These are phyloP conservation scores for Bisporella sp. DNA, from an alignment of 2,329 filamentous ascomycete genomes.

Conservation along the genomic window DNA sequence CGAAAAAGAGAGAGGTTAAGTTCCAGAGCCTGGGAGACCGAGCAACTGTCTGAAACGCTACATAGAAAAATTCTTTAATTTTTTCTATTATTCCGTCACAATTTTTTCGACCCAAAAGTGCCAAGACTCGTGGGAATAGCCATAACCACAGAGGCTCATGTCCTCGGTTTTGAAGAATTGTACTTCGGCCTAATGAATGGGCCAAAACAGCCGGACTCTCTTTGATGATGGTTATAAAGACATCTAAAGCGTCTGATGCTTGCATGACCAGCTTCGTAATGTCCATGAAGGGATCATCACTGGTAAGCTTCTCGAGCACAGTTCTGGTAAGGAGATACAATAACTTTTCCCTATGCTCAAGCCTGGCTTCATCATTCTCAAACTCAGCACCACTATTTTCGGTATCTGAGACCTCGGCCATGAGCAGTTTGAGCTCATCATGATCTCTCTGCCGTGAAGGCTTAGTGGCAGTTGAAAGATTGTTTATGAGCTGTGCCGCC, in stretches of 20 bases:
- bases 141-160: slow-evolving; percentile 59
- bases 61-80: slow-evolving; percentile 46
- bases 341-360: slow-evolving; percentile 75
- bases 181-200: slow-evolving; percentile 33
- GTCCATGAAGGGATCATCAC: slow-evolving; percentile 60
- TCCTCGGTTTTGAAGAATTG: slow-evolving; percentile 43
- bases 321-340: slow-evolving; percentile 78
- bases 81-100: slow-evolving; percentile 41
- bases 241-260: slow-evolving; percentile 66
- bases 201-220: slow-evolving; percentile 67
- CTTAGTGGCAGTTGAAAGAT: slow-evolving; percentile 59
- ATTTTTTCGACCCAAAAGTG: slow-evolving; percentile 45
- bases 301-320: slow-evolving; percentile 62
- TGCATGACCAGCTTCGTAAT: slow-evolving; percentile 49
- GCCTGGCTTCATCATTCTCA: slow-evolving; percentile 51
- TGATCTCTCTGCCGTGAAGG: slow-evolving; percentile 58
- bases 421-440: slow-evolving; percentile 68
- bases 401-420: slow-evolving; percentile 49
- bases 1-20: slow-evolving; percentile 35
- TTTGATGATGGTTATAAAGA: slow-evolving; percentile 66
- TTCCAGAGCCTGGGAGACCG: slow-evolving; percentile 42
- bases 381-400: slow-evolving; percentile 46
- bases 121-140: slow-evolving; percentile 52
- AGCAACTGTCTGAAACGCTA: slow-evolving; percentile 39
- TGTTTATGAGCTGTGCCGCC: slow-evolving; percentile 80